phyloP scores from a whole-genome alignment of 306 rosid species.

The Heteromeles arbutifolia region DNA sequence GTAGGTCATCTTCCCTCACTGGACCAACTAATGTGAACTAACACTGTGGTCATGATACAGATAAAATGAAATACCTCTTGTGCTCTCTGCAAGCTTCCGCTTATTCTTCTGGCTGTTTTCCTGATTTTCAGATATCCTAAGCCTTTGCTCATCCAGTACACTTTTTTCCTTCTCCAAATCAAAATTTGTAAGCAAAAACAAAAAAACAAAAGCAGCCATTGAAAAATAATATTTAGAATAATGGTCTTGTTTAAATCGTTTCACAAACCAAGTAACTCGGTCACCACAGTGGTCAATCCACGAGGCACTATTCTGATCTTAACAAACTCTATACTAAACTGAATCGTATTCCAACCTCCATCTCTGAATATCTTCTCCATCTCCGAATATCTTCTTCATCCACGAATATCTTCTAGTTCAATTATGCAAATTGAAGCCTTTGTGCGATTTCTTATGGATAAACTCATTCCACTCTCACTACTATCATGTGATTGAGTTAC shows the following conservation, averaged over 20 bases:
- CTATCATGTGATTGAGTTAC: not conserved
- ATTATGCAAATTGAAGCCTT: not conserved
- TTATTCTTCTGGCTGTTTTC: slow-evolving; percentile 96
- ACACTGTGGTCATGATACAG: not conserved
- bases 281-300: not conserved
- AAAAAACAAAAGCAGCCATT: too few species aligned
- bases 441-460: not conserved
- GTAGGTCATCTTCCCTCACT: not conserved
- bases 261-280: not conserved
- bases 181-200: slow-evolving; percentile 45
- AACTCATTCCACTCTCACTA: not conserved
- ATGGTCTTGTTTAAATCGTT: not conserved
- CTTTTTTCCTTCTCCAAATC: slow-evolving; percentile 91
- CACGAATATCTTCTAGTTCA: not conserved
- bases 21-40: not conserved
- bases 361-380: not conserved
- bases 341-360: not conserved
- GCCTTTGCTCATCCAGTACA: slow-evolving; percentile 88
- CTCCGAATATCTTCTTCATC: too few species aligned
- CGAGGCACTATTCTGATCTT: not conserved
- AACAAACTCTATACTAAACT: not conserved
- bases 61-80: slow-evolving; percentile 51
- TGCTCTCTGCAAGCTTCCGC: slow-evolving; percentile 95
- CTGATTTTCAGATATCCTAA: slow-evolving; percentile 88
- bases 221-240: not conserved